Conservation (phyloP, 495 filamentous ascomycete species). For the Annulohypoxylon moriforme region DNA sequence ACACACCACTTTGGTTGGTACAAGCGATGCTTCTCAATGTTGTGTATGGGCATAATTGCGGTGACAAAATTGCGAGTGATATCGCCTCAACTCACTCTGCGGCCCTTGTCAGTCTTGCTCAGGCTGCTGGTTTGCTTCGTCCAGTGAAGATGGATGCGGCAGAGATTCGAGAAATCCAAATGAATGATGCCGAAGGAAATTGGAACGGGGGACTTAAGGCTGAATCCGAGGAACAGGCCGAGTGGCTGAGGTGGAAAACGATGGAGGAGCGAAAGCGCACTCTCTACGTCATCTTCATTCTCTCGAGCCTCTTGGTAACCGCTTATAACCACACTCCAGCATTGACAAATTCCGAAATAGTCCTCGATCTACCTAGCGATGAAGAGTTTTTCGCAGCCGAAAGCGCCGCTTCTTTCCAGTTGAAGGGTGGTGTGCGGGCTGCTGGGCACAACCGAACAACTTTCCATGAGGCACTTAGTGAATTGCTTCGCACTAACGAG, state of each 20-base stretch:
- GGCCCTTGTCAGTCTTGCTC: constrained; percentile 88
- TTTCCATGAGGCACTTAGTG: constrained; percentile 81
- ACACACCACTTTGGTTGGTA: constrained; percentile 96
- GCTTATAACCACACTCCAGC: constrained; percentile 93
- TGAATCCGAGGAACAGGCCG: constrained; percentile 75
- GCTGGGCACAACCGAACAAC: constrained; percentile 74
- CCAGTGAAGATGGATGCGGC: constrained; percentile 59
- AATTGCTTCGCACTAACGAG: constrained; percentile 82
- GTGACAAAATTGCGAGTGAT: constrained; percentile 88
- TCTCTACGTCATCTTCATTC: constrained; percentile 87
- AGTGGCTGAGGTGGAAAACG: constrained; percentile 90
- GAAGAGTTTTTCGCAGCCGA: constrained; percentile 93
- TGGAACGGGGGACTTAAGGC: constrained; percentile 59
- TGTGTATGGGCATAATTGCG: constrained; percentile 95
- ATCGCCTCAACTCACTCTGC: constrained; percentile 93
- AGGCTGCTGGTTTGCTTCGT: constrained; percentile 80
- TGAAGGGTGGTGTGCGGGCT: constrained; percentile 74
- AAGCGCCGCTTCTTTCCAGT: constrained; percentile 78
- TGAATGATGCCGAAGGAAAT: constrained; percentile 60
- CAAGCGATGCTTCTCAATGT: constrained; percentile 98
- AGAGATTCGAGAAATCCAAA: constrained; percentile 52
- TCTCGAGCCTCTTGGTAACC: constrained; percentile 90
- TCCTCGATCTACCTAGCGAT: constrained; percentile 90
- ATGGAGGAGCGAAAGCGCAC: constrained; percentile 95
- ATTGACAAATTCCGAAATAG: constrained; percentile 93